These are phyloP conservation scores for Xerocomus subilludens DNA, from an alignment of 1,284 basidiomycete genomes.

Conservation along the genomic window DNA sequence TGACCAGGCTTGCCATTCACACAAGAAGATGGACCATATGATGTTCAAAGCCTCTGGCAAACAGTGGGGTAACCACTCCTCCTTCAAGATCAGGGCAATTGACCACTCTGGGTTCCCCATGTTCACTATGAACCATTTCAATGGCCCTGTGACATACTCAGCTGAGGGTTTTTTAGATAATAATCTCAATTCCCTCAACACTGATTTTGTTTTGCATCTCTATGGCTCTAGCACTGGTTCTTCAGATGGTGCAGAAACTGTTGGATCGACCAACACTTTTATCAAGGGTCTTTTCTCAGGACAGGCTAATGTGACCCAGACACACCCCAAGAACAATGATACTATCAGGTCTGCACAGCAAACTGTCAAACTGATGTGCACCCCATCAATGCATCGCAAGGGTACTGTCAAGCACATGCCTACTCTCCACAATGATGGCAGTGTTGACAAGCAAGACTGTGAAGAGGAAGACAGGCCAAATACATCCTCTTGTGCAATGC, in stretches of 20 bases:
- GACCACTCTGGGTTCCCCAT: conserved; percentile 86
- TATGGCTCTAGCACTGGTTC: conserved; percentile 60
- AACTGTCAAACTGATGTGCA: conserved; percentile 91
- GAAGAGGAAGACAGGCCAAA: conserved; percentile 63
- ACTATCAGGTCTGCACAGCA: conserved; percentile 96
- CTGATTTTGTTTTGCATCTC: conserved; percentile 94
- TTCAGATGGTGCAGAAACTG: conserved; percentile 66
- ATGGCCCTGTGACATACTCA: conserved; percentile 91
- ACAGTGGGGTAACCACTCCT: conserved; percentile 92
- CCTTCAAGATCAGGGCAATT: conserved; percentile 82
- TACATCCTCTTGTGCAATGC: conserved; percentile 55
- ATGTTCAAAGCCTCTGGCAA: conserved; percentile 97
- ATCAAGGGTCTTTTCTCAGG: conserved; percentile 89
- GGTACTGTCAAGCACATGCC: conserved; percentile 73
- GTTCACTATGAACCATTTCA: conserved; percentile 94
- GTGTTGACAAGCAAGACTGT: conserved; percentile 63
- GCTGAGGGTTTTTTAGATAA: conserved; percentile 89
- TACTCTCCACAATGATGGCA: conserved; percentile 66
- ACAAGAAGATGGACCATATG: conserved; percentile 92
- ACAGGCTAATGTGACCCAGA: conserved; percentile 89
- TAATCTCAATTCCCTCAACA: conserved; percentile 90
- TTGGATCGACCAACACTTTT: conserved; percentile 90
- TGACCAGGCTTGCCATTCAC: conserved; percentile 87
- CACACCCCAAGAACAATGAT: conserved; percentile 91
- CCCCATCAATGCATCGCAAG: conserved; percentile 88